A percentile compares a stretch with the other conserved stretches of the same genome.
phyloP scores from a whole-genome alignment of 805 yeast species.

The Teunomyces aglyptinius region DNA sequence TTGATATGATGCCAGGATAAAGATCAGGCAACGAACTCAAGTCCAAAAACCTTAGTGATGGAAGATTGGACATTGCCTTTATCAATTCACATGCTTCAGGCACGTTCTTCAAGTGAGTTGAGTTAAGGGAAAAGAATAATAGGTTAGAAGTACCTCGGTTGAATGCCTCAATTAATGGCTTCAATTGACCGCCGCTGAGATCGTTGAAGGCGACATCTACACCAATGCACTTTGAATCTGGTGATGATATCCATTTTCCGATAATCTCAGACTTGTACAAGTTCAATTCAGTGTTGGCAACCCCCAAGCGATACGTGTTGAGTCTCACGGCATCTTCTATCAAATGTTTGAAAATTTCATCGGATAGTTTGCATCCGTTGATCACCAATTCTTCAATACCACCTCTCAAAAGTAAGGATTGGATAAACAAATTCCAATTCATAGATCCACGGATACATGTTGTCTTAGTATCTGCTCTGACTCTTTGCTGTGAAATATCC shows the following conservation, averaged over 20 bases:
- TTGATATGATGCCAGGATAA: constrained; percentile 50
- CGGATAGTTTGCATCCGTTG: constrained; percentile 52
- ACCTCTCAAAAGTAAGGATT: constrained; percentile 41
- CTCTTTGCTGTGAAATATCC: constrained; percentile 56
- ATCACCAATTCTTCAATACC: constrained; percentile 59
- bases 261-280: constrained; percentile 38
- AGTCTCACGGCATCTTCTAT: constrained; percentile 40
- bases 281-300: constrained; percentile 52
- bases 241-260: constrained; percentile 47
- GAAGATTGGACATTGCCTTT: constrained; percentile 34
- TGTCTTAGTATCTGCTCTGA: constrained; percentile 45
- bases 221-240: constrained; percentile 48
- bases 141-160: constrained; percentile 31
- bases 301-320: constrained; percentile 50
- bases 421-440: constrained; percentile 53
- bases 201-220: constrained; percentile 57
- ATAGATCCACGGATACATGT: constrained; percentile 41
- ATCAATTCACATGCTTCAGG: constrained; percentile 38
- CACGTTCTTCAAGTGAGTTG: constrained; percentile 46
- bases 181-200: constrained; percentile 44
- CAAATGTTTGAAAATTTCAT: constrained; percentile 39
- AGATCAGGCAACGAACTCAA: constrained; percentile 51
- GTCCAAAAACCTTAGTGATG: constrained; percentile 49
- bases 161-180: constrained; percentile 46
- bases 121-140: constrained; percentile 52